phyloP scores from a whole-genome alignment of 2,329 filamentous ascomycete genomes.

The Aspergillus puulaauensis region DNA sequence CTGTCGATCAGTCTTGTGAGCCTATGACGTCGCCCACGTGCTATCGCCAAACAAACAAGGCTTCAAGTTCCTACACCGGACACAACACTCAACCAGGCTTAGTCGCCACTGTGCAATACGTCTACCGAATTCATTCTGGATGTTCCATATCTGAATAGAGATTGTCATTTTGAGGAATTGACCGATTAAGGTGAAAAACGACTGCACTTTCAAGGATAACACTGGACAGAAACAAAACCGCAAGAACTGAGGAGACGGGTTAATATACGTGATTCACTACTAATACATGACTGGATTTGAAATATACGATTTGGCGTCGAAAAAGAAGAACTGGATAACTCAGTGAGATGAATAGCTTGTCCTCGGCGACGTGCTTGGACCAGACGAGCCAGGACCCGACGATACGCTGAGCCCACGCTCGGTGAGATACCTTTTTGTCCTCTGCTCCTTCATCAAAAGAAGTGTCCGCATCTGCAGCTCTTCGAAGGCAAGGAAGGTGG shows the following conservation, averaged over 20 bases:
- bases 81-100: background rate
- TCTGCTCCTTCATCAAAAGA: slow-evolving; percentile 33
- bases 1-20: slow-evolving; percentile 7
- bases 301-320: background rate
- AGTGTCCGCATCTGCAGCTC: slow-evolving; percentile 36
- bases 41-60: slow-evolving; percentile 9
- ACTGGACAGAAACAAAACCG: background rate
- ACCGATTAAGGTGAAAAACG: background rate
- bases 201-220: background rate
- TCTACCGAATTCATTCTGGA: background rate
- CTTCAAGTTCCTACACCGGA: background rate
- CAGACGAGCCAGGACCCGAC: background rate
- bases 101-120: background rate
- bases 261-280: background rate
- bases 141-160: background rate
- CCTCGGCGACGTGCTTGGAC: background rate
- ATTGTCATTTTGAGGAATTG: background rate
- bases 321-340: background rate
- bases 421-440: slow-evolving; percentile 19
- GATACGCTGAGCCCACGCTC: background rate
- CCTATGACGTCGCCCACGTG: slow-evolving; percentile 41
- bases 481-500: slow-evolving; percentile 41
- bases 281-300: background rate
- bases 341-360: slow-evolving; percentile 1
- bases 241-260: background rate